A percentile compares a stretch with the other conserved stretches of the same genome.
These are phyloP conservation scores for Diplodia scrobiculata DNA, from an alignment of 2,329 filamentous ascomycete genomes.

Conservation along the genomic window DNA sequence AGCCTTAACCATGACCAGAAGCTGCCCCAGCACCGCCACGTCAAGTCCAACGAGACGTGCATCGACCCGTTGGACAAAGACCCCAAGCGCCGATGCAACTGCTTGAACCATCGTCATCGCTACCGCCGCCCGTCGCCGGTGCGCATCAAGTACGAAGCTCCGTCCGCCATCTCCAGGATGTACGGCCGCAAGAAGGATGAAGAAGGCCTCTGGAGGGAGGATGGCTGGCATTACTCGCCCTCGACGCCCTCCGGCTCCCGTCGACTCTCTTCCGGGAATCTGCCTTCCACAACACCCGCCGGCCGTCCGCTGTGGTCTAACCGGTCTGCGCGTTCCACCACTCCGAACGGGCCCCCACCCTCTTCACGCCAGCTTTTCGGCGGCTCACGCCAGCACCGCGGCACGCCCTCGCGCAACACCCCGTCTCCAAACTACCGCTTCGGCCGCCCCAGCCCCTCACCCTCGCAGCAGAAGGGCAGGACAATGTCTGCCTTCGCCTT, in stretches of 20 bases:
- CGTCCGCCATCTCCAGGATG: constrained; percentile 24
- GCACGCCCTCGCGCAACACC: constrained; percentile 30
- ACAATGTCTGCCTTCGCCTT: constrained; percentile 22
- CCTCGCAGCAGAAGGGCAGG: constrained; percentile 26
- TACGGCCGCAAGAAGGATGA: constrained; percentile 18
- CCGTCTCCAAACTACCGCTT: constrained; percentile 29
- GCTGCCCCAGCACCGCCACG: constrained; percentile 7
- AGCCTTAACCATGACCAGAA: constrained; percentile 28
- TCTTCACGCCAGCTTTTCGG: constrained; percentile 54
- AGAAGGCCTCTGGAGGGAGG: constrained; percentile 9
- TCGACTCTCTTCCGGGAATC: constrained; percentile 37
- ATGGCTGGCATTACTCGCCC: constrained; percentile 33
- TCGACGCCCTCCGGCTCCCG: constrained; percentile 40
- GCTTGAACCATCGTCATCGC: constrained; percentile 27
- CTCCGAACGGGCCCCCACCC: constrained; percentile 55
- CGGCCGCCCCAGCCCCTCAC: constrained; percentile 24
- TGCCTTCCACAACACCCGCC: constrained; percentile 60
- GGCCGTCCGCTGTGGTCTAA: constrained; percentile 55
- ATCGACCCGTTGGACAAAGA: constrained; percentile 28
- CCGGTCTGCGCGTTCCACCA: constrained; percentile 55
- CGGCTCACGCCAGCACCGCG: constrained; percentile 51
- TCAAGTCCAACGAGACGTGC: constrained; percentile 20
- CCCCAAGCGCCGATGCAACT: constrained; percentile 29
- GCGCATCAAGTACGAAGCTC: constrained; percentile 16
- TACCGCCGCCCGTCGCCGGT: constrained; percentile 15